Evolutionary conservation across 768 basidiomycete species (phyloP), one percentile per base, ranked within the genome.

Genomic region (Termitomyces sp.): DNA sequence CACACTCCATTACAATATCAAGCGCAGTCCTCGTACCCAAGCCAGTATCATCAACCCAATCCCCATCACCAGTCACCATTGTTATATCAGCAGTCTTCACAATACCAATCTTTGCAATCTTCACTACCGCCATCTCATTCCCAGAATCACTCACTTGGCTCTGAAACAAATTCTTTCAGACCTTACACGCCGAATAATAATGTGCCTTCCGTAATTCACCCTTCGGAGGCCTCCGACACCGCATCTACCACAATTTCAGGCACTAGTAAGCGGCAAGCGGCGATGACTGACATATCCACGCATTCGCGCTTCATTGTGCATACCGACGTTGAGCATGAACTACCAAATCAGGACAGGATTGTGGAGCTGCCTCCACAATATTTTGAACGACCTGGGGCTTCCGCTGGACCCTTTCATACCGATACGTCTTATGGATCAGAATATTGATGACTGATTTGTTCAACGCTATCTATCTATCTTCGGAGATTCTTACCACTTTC

Each of bases 321-420:
- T 64, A 86, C 84, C 3, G 91, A 91, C 68, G 81, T 80, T 8
- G 88, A 88, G 57, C 88, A 91, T 66, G 73, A 68, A 12, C 43
- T 74, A 10, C 74, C 72, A 25, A 76, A 76, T 56, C 79, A 76
- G 31, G 73, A 81, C 17, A 87, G 79, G 6, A 73, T 89, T 25
- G 79, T 91, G 6, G 90, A 92, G 72, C 79, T 91, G n/a, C 90
- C 90, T 32, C 89, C 89, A 15, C 85, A 85, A 69, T 92, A 92
- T 68, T 79, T 79, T 31, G 86, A 84, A 62, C 75, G 81, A 42
- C 80, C 79, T 20, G 72, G 66, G 14, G 69, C 72, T 43, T 29
- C 50, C 29, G 36, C 51, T 49, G 57, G 56, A 52, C 43, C 65
- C 6, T 61, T 57, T 36, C 51, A 46, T 9, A 34, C 12, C 5